phyloP scores from a whole-genome alignment of 345 rosid species.

The Diplotaxis tenuifolia region DNA sequence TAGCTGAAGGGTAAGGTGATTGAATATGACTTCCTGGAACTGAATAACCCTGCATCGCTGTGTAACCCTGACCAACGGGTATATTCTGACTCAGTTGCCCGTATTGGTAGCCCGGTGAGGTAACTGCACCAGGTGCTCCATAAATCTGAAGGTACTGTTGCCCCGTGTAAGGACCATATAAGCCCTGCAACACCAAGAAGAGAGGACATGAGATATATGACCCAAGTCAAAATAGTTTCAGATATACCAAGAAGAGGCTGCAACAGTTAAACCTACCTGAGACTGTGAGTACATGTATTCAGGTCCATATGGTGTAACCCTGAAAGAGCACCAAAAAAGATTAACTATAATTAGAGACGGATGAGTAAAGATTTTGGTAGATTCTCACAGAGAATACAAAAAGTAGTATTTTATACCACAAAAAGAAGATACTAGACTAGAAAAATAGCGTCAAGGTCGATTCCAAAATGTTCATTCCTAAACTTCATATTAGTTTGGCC shows the following conservation, averaged over 20 bases:
- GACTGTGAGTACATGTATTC: slow-evolving; percentile 88
- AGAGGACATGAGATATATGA: slow-evolving; percentile 6
- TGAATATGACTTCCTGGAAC: slow-evolving; percentile 75
- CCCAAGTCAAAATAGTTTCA: not conserved
- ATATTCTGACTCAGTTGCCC: slow-evolving; percentile 69
- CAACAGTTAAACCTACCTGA: slow-evolving; percentile 17
- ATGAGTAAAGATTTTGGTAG: not conserved
- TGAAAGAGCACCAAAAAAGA: slow-evolving; percentile 36
- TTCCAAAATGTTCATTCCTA: not conserved
- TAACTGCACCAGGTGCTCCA: slow-evolving; percentile 71
- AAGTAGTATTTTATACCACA: not conserved
- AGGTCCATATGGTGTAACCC: slow-evolving; percentile 73
- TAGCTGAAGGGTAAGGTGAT: slow-evolving; percentile 67
- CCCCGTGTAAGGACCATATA: slow-evolving; percentile 63
- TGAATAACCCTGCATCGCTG: slow-evolving; percentile 66
- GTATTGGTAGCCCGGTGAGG: slow-evolving; percentile 59
- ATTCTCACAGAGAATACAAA: not conserved
- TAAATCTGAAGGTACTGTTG: slow-evolving; percentile 85
- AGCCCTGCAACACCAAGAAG: slow-evolving; percentile 46
- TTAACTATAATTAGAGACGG: not conserved
- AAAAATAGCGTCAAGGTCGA: not conserved
- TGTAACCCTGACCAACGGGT: slow-evolving; percentile 67
- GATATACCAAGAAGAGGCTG: slow-evolving; percentile 16
- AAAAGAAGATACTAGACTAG: slow-evolving; percentile 8
- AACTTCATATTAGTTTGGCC: not conserved